These are phyloP conservation scores for Tuber microsphaerosporum DNA, from an alignment of 495 filamentous ascomycete species.

Conservation along the genomic window DNA sequence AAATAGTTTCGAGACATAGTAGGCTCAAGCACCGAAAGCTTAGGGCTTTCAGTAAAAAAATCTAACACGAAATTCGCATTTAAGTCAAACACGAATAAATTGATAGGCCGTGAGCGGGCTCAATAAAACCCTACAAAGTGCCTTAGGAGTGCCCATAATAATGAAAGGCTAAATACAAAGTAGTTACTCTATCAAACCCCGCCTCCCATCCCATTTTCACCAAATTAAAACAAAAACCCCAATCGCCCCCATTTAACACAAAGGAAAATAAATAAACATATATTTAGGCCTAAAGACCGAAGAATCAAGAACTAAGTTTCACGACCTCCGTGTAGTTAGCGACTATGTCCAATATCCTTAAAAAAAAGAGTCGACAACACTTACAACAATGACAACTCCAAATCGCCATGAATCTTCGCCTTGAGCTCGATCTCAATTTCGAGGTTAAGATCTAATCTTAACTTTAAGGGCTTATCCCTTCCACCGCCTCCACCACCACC, in stretches of 20 bases:
- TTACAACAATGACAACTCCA: constrained; percentile 77
- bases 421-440: constrained; percentile 87
- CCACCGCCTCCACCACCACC: constrained; percentile 42
- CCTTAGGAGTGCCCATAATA: background rate
- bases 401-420: constrained; percentile 89
- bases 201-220: background rate
- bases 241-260: background rate
- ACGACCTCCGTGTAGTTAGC: constrained; percentile 19
- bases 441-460: constrained; percentile 77
- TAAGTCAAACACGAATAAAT: too few relatives aligned
- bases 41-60: too few relatives aligned
- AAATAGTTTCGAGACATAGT: too few relatives aligned
- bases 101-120: too few relatives aligned
- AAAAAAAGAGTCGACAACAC: constrained; percentile 39
- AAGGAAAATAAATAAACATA: background rate
- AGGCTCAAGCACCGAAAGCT: too few relatives aligned
- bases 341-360: background rate
- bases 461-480: constrained; percentile 52
- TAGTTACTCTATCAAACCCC: background rate
- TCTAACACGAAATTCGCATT: too few relatives aligned
- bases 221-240: background rate
- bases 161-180: background rate
- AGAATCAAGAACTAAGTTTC: background rate
- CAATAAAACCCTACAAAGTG: background rate
- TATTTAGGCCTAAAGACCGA: background rate